Percentiles rank a stretch among this genome's conserved stretches.
These are phyloP conservation scores for Pyrus bretschneideri DNA, from an alignment of 306 rosid genomes.

Conservation along the genomic window DNA sequence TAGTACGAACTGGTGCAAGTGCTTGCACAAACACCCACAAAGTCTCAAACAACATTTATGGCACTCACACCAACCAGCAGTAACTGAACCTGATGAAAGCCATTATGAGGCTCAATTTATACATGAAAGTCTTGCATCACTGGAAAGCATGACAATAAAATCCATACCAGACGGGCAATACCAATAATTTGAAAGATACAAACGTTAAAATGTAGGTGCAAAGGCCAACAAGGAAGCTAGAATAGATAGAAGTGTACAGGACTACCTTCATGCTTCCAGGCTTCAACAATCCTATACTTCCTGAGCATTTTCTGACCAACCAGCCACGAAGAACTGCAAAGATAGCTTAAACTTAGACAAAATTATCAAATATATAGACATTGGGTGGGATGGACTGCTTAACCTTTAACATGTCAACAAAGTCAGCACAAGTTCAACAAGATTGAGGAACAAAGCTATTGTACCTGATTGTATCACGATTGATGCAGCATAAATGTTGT, in stretches of 20 bases:
- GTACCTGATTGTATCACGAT: constrained; percentile 71
- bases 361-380: constrained; percentile 11
- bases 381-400: not conserved
- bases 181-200: not conserved
- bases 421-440: not conserved
- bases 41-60: not conserved
- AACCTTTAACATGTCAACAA: not conserved
- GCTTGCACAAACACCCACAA: not conserved
- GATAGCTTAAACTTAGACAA: constrained; percentile 9
- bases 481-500: constrained; percentile 48
- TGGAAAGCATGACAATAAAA: not conserved
- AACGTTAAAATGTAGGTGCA: not conserved
- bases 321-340: constrained; percentile 84
- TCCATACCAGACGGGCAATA: not conserved
- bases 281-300: constrained; percentile 60
- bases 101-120: not conserved
- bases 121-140: not conserved
- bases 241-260: not conserved
- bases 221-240: constrained; percentile 1
- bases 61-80: not conserved
- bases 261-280: constrained; percentile 55
- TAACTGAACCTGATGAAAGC: not conserved
- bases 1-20: not conserved
- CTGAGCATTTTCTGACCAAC: constrained; percentile 86
- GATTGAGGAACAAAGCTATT: not conserved